Evolutionary conservation across 2,329 filamentous ascomycete species (phyloP), one percentile per base, ranked within the genome.

Genomic region (Elsinoe arachidis): DNA sequence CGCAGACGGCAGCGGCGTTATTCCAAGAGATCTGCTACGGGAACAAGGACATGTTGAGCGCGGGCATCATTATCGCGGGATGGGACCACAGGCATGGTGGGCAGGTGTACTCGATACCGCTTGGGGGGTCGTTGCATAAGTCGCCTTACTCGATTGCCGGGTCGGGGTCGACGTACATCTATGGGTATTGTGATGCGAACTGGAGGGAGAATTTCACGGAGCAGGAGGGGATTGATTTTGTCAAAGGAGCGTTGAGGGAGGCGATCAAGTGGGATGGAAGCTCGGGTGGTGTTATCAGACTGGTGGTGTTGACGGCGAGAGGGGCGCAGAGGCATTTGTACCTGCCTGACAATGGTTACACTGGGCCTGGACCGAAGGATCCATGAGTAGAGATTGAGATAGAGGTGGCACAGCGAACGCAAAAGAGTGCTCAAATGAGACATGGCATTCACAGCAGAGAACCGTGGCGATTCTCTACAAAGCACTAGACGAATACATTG

Each of bases 191-290:
- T 71, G 92, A 99, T 71, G 86, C 90, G 58, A 84, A 99, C 79
- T 99, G 93, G 93, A 84, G 80, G 72, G 93, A 97, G 75, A 84
- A 84, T 63, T 97, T 99, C 91, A 89, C 87, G 55, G 90, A 97
- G 78, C 80, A 83, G 57, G 91, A 95, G 61, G 93, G 93, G 1
- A 85, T 99, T 63, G 75, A 85, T 39, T 99, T 99, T 68, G 93
- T 99, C 71, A 96, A 96, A 78, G 87, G 85, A 49, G 86, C 93
- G 33, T 78, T 99, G 69, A 79, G 83, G 68, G 92, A 99, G 79
- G 93, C 93, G 14, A 97, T 99, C 81, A 96, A 96, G 77, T 99
- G 93, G 93, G 93, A 99, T 71, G 93, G 93, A 63, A 96, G 91
- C 78, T 97, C 93, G 2, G 93, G 93, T 64, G 93, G 93, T 76